Evolutionary conservation across 2,329 filamentous ascomycete genomes (phyloP), one percentile per base, ranked within the genome.

Genomic region (Biscogniauxia marginata): DNA sequence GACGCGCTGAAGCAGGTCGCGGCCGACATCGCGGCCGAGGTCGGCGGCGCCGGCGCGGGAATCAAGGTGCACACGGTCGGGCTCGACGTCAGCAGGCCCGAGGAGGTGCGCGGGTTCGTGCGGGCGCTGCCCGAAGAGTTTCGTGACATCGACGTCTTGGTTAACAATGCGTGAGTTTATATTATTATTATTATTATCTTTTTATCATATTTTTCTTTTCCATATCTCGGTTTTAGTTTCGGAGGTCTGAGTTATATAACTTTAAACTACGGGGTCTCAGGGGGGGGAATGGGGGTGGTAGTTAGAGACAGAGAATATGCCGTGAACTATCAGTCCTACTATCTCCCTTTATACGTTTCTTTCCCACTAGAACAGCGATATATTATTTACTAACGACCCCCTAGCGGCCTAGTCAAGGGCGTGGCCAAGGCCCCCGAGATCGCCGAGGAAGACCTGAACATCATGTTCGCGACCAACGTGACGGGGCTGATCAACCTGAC

Each of bases 401-500:
- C n/a, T n/a, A n/a, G n/a, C 49, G 93, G 93, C 45, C 83, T 97
- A 19, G 93, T 96, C 59, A 93, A 90, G 74, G 93, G 92, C 62
- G 84, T 96, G 11, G 93, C 90, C 50, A 86, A 89, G 70, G 91
- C 92, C 1, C 93, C 93, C 18, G 84, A 90, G 44, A 97, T 99
- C 70, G 82, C 80, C 16, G 82, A 90, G 67, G 86, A 87, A 56
- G 93, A 99, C 75, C 89, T 97, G 66, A 81, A 89, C 66, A 69
- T 87, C 72, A 97, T 98, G 92, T 91, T 97, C 71, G 77, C 84
- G 48, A 98, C 95, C 56, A 99, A 99, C 72, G 93, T 98, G 52
- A 95, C 89, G 1, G 95, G 95, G 23, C 81, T 99, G 30, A 95
- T 99, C 78, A 90, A 93, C 79, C 91, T 98, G 89, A 98, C 95